Base-by-base conservation (phyloP, 495 filamentous ascomycete genomes). In the Aspergillus saccharolyticus region DNA sequence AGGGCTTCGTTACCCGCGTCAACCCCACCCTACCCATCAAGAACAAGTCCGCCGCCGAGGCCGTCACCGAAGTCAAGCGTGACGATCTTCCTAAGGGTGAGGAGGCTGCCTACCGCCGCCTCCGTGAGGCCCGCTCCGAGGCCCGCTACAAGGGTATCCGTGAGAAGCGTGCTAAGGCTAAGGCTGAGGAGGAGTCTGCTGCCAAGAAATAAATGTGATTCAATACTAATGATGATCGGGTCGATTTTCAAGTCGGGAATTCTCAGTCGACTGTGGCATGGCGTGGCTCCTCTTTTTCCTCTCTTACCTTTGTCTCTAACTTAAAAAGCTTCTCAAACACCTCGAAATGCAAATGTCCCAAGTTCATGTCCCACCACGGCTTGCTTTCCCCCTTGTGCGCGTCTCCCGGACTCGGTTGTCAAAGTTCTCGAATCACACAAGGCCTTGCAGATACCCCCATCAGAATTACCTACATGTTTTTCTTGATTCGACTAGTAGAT, bases 121-220 rank as follows among this genome's bases (percentile, higher is more conserved):
- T 98, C 67, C 89, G 94, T 71, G 83, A 89, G 63, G 89, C 90
- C 59, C 84, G 93, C 75, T 86, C 85, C 69, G 90, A 96, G 68
- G 89, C 89, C 62, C 85, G 91, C 71, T 78, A 88, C 65, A 71
- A 82, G 39, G 94, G 94, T 69, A 80, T 82, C 67, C 86, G 91
- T 72, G 91, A 94, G 83, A 97, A 97, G 91, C 85, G 94, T 68
- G 87, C 83, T 55, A 88, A 87, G 85, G 88, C 85, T 58, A 96
- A 96, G 89, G 90, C 88, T 66, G 89, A 91, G 54, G 95, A 95
- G 78, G 89, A 86, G 58, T 82, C 82, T 73, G 85, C 85, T 67
- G 85, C 86, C 83, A 97, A 88, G 83, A 87, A 98, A 88, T 97
- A 95, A 83, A 79, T 76, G 74, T 76, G 71, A 72, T 70, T 70